Evolutionary conservation across 2,329 filamentous ascomycete species (phyloP).

Genomic region (Knufia fluminis): DNA sequence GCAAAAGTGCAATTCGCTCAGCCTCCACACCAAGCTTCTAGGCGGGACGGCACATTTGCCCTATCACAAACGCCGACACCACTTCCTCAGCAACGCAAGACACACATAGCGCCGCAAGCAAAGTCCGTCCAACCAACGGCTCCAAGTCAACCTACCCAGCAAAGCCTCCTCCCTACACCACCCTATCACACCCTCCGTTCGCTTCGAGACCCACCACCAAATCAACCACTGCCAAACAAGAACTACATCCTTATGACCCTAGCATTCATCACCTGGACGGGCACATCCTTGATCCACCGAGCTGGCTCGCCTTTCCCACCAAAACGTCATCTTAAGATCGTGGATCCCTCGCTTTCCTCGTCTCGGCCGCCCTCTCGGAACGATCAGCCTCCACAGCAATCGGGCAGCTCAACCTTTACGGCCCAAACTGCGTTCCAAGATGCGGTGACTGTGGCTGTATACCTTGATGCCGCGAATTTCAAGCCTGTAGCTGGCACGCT

Average conservation of each 20-base stretch:
- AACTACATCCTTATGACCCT: constrained; percentile 18
- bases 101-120: constrained; percentile 2
- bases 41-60: not conserved
- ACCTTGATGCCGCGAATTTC: constrained; percentile 25
- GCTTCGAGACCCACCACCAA: constrained; percentile 14
- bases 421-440: constrained; percentile 6
- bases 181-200: constrained; percentile 19
- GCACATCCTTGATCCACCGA: constrained; percentile 21
- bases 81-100: constrained; percentile 9
- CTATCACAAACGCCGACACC: not conserved
- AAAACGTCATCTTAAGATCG: constrained; percentile 26
- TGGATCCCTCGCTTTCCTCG: constrained; percentile 20
- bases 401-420: not conserved
- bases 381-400: not conserved
- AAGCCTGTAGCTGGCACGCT: constrained; percentile 24
- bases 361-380: constrained; percentile 4
- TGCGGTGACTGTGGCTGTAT: constrained; percentile 25
- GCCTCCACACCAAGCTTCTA: not conserved
- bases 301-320: constrained; percentile 21
- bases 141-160: not conserved
- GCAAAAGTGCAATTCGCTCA: not conserved
- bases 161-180: not conserved
- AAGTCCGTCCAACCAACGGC: not conserved
- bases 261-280: constrained; percentile 19
- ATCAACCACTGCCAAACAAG: constrained; percentile 17